Evolutionary conservation across 1,284 basidiomycete species (phyloP).

Genomic region (Malassezia arunalokei): DNA sequence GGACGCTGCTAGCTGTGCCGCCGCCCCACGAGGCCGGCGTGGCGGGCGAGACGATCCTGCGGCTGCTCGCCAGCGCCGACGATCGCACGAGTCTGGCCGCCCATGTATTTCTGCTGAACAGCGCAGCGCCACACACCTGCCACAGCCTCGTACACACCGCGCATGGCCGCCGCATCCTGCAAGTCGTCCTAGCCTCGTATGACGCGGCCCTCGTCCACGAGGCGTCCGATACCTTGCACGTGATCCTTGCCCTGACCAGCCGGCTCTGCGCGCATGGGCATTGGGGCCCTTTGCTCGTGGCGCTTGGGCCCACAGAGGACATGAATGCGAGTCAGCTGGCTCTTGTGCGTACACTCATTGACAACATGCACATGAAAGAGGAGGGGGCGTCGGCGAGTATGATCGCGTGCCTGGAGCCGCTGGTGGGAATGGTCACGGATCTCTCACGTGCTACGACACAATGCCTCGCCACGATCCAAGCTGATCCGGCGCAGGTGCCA

Average conservation of each 20-base stretch:
- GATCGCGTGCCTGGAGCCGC: neutral
- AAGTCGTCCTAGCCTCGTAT: conserved; percentile 1
- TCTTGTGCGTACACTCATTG: conserved; percentile 1
- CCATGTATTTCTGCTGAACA: conserved; percentile 9
- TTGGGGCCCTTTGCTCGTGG: neutral
- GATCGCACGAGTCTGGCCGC: conserved; percentile 7
- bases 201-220: neutral
- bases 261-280: no score
- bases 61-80: conserved; percentile 11
- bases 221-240: no score
- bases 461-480: neutral
- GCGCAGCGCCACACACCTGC: neutral
- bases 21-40: neutral
- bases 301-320: neutral
- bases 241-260: no score
- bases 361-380: conserved; percentile 1
- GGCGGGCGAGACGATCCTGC: neutral
- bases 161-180: neutral
- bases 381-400: neutral
- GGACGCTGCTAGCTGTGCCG: neutral
- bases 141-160: neutral
- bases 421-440: neutral
- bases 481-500: neutral
- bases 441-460: neutral
- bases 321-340: conserved; percentile 3